Conservation (phyloP, 1,284 basidiomycete species). For the Rhodotorula sp. region DNA sequence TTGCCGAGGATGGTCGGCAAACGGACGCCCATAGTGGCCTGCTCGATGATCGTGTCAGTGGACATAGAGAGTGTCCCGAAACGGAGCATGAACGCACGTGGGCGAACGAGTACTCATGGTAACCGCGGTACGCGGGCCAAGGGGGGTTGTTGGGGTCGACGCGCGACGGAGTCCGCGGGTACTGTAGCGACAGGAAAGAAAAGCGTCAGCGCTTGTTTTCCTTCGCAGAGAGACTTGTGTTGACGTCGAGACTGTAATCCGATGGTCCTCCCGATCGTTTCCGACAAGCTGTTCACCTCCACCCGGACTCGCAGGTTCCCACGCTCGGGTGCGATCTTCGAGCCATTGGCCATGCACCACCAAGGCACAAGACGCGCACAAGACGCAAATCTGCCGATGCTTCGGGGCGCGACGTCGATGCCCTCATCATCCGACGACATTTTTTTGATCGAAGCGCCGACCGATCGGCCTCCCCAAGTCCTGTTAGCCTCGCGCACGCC, state of each 20-base stretch:
- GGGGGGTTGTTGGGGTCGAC: slow-evolving; percentile 79
- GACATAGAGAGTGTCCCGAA: not conserved
- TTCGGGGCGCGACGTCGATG: too few species aligned
- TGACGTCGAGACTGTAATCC: not conserved
- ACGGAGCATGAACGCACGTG: slow-evolving; percentile 13
- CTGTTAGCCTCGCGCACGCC: not conserved
- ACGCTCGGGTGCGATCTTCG: too few species aligned
- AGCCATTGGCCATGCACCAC: too few species aligned
- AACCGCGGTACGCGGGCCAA: slow-evolving; percentile 78
- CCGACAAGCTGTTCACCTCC: too few species aligned
- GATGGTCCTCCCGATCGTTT: not conserved
- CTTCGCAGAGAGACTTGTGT: not conserved
- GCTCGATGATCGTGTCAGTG: not conserved
- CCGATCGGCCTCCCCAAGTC: not conserved
- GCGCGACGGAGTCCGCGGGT: slow-evolving; percentile 54
- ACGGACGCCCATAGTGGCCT: slow-evolving; percentile 43
- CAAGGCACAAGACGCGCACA: too few species aligned
- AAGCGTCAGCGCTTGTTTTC: not conserved
- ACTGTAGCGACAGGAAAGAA: slow-evolving; percentile 40
- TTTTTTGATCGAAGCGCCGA: not conserved
- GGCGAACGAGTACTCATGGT: slow-evolving; percentile 70
- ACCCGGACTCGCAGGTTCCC: too few species aligned
- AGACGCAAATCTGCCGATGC: too few species aligned
- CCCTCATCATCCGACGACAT: too few species aligned
- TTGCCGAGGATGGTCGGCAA: slow-evolving; percentile 63